These are phyloP conservation scores for Lineolata rhizophorae DNA, from an alignment of 495 filamentous ascomycete species.

Conservation along the genomic window DNA sequence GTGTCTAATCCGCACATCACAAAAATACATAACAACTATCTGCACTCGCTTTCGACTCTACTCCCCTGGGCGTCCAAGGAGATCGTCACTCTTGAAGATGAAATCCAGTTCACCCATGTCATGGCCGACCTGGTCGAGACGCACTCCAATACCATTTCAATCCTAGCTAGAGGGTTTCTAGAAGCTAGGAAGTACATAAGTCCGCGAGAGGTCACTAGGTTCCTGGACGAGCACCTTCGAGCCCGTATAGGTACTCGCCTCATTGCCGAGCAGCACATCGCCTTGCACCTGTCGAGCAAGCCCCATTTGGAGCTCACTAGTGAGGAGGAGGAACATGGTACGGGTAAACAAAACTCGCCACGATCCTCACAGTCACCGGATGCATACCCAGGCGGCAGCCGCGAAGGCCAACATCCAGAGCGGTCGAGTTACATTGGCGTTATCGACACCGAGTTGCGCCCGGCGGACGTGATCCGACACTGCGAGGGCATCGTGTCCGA, in stretches of 20 bases:
- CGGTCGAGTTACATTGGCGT: slow-evolving; percentile 58
- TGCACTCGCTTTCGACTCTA: slow-evolving; percentile 74
- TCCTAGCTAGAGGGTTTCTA: slow-evolving; percentile 75
- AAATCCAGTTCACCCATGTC: slow-evolving; percentile 72
- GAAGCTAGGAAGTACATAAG: slow-evolving; percentile 79
- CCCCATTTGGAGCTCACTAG: slow-evolving; percentile 31
- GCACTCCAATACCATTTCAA: slow-evolving; percentile 81
- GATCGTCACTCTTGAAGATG: slow-evolving; percentile 70
- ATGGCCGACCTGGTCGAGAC: slow-evolving; percentile 85
- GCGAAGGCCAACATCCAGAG: not conserved
- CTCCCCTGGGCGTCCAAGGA: slow-evolving; percentile 57
- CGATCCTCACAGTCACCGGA: not conserved
- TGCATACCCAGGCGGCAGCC: too few species aligned
- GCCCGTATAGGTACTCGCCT: slow-evolving; percentile 84
- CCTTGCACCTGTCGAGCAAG: slow-evolving; percentile 64
- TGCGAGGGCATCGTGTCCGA: slow-evolving; percentile 84
- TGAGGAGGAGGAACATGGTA: not conserved
- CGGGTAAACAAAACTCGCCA: too few species aligned
- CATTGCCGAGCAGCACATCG: slow-evolving; percentile 92
- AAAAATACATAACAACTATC: slow-evolving; percentile 84
- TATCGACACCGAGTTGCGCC: slow-evolving; percentile 78
- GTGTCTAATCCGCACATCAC: slow-evolving; percentile 87
- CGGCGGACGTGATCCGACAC: slow-evolving; percentile 51
- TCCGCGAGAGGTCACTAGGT: slow-evolving; percentile 56
- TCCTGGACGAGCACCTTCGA: slow-evolving; percentile 83